phyloP scores from a whole-genome alignment of 2,329 filamentous ascomycete species.

The Lachnellula cervina region DNA sequence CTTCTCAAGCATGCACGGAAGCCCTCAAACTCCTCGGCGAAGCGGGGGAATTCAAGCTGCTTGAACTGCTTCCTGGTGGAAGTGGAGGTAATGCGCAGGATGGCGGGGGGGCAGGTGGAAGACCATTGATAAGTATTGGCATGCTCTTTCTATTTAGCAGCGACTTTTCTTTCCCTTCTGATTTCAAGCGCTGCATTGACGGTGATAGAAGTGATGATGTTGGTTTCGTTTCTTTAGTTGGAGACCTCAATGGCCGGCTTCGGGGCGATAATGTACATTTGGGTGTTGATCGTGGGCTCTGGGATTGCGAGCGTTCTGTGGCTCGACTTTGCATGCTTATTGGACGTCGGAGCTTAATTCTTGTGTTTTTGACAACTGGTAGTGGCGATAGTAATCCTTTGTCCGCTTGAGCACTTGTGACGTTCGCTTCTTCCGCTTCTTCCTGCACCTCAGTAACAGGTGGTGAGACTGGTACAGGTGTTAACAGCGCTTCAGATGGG shows the following conservation, averaged over 20 bases:
- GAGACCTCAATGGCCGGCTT: not conserved
- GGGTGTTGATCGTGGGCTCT: conserved; percentile 39
- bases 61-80: conserved; percentile 17
- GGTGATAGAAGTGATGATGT: conserved; percentile 1
- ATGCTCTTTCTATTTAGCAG: conserved; percentile 23
- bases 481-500: conserved; percentile 1
- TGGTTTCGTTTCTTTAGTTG: not conserved
- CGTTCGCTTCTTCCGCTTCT: no score
- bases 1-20: not conserved
- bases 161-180: conserved; percentile 8
- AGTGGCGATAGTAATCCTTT: conserved; percentile 2
- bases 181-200: conserved; percentile 9
- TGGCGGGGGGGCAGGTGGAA: conserved; percentile 31
- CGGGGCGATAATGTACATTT: conserved; percentile 26
- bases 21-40: not conserved
- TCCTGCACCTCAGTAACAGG: not conserved
- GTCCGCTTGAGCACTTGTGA: not conserved
- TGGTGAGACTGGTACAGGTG: conserved; percentile 4
- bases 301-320: not conserved
- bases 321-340: conserved; percentile 20
- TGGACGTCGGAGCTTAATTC: conserved; percentile 16
- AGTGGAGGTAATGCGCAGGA: conserved; percentile 30
- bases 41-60: not conserved
- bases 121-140: conserved; percentile 25
- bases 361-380: conserved; percentile 15